phyloP scores from a whole-genome alignment of 495 filamentous ascomycete species.

The Annulohypoxylon maeteangense region DNA sequence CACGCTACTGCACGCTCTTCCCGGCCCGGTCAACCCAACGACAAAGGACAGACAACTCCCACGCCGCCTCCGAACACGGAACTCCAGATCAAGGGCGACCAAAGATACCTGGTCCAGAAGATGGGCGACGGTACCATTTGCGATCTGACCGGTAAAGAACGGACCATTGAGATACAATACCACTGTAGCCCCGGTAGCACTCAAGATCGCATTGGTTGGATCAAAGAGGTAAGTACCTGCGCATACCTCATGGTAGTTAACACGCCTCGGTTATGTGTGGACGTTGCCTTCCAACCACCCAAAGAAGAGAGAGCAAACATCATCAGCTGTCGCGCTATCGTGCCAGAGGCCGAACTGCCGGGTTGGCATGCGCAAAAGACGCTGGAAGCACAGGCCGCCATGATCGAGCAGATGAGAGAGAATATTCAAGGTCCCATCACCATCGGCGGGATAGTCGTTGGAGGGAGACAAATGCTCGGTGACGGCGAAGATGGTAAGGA shows the following conservation, averaged over 20 bases:
- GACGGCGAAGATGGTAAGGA: slow-evolving; percentile 55
- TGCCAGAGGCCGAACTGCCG: slow-evolving; percentile 66
- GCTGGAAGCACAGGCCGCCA: slow-evolving; percentile 62
- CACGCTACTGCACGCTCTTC: slow-evolving; percentile 39
- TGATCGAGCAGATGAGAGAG: slow-evolving; percentile 56
- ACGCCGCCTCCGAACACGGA: slow-evolving; percentile 65
- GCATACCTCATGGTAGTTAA: slow-evolving; percentile 95
- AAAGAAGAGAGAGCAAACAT: slow-evolving; percentile 80
- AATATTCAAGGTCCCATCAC: slow-evolving; percentile 49
- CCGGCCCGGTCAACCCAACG: slow-evolving; percentile 49
- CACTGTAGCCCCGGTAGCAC: slow-evolving; percentile 85
- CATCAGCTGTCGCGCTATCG: slow-evolving; percentile 80
- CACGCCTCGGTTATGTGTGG: slow-evolving; percentile 91
- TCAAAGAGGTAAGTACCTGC: slow-evolving; percentile 95
- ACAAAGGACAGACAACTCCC: slow-evolving; percentile 49
- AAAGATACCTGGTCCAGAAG: slow-evolving; percentile 89
- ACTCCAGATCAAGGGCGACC: slow-evolving; percentile 82
- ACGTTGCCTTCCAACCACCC: slow-evolving; percentile 90
- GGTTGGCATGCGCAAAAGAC: slow-evolving; percentile 66
- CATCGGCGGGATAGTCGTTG: slow-evolving; percentile 64
- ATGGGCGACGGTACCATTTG: slow-evolving; percentile 87
- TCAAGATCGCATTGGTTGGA: slow-evolving; percentile 86
- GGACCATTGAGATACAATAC: slow-evolving; percentile 89
- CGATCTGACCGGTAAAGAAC: slow-evolving; percentile 86
- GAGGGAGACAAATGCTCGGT: slow-evolving; percentile 62